Base-by-base conservation (phyloP, 106 monocot species). In the Dioscorea dumetorum region DNA sequence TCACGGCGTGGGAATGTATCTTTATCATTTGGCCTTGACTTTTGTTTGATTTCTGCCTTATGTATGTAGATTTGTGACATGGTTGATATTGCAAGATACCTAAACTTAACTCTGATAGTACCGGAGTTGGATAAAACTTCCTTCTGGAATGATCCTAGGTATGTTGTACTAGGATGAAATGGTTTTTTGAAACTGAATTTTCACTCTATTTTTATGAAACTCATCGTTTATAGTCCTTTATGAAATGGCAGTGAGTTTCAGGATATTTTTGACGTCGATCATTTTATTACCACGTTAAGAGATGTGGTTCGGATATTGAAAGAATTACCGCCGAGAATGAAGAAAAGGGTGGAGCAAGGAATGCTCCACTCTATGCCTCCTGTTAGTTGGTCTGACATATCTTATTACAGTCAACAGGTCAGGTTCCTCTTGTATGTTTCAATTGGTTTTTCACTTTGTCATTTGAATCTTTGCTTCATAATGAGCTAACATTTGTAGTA, bases 231-330 rank as follows among this genome's bases (percentile, higher is more conserved):
- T 41, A 41, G 41, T 41, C 41, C 21, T 73, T 18, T 54, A 14
- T 50, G 3, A 28, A 58, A 58, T 62, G 33, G 68, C 78, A 94
- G 94, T 72, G 90, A 90, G 50, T 94, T 94, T 73, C 82, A 90
- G 75, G 90, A 94, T 62, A 90, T 94, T 67, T 94, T 94, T 70
- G 90, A 94, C 81, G 94, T 94, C 28, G 85, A 88, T 48, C 85
- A 94, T 79, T 94, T 94, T 67, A 94, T 94, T 57, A 79, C 50
- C 41, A 87, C 94, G 12, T 67, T 95, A 58, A 78, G 94, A 78
- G 85, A 88, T 63, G 91, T 91, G 72, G 91, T 95, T 35, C 80
- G 90, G 32, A 95, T 95, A 77, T 31, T 95, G 78, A 95, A 83
- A 63, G 79, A 95, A 81, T 53, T 95, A 14, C 94, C 94, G 4